These are phyloP conservation scores for Acacia melanoxylon DNA, from an alignment of 306 rosid species.

Conservation along the genomic window DNA sequence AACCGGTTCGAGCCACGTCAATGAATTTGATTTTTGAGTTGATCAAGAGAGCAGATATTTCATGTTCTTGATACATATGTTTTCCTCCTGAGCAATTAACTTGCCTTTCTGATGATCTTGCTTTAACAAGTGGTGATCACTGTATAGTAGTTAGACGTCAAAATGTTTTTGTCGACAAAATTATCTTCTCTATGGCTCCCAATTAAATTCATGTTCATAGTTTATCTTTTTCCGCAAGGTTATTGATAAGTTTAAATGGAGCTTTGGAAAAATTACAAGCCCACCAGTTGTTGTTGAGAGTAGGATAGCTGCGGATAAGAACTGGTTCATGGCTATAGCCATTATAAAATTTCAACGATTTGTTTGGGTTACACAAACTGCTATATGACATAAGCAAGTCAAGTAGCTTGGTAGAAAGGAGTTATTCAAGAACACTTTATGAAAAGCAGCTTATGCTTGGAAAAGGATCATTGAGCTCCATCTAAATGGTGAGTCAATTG, in stretches of 20 bases:
- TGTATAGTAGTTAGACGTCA: background rate
- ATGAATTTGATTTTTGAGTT: background rate
- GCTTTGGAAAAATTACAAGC: background rate
- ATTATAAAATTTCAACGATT: constrained; percentile 1
- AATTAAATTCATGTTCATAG: background rate
- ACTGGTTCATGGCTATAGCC: background rate
- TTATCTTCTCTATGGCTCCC: background rate
- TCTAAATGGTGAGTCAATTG: constrained; percentile 55
- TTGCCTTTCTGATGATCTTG: background rate
- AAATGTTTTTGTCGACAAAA: background rate
- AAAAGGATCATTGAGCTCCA: constrained; percentile 86
- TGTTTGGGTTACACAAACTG: constrained; percentile 1
- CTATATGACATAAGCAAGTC: background rate
- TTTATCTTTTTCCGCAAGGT: constrained; percentile 8
- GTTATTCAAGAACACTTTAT: constrained; percentile 77
- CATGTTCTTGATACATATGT: background rate
- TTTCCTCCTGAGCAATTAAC: background rate
- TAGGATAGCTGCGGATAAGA: background rate
- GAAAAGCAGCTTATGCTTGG: constrained; percentile 84
- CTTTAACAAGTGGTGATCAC: background rate
- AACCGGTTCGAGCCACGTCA: background rate
- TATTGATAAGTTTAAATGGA: background rate
- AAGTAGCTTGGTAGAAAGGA: constrained; percentile 59
- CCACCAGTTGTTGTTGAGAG: background rate
- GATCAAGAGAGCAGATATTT: background rate